A percentile compares a stretch with the other conserved stretches of the same genome.
phyloP scores from a whole-genome alignment of 768 basidiomycete species.

The Podaxis carcinomalis region DNA sequence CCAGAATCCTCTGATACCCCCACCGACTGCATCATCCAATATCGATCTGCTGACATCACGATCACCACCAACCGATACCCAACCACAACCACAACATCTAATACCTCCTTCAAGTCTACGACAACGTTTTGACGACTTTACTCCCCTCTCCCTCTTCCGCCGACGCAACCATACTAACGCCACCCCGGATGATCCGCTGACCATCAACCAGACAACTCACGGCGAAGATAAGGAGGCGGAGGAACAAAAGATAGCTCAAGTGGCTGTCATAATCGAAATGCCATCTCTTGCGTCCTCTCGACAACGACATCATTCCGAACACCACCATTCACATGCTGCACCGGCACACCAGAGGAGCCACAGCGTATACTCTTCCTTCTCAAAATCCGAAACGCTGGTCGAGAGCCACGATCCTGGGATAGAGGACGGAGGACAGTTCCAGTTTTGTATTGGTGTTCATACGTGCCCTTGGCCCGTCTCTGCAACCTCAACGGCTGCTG shows the following conservation, averaged over 20 bases:
- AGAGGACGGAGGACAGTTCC: conserved; percentile 17
- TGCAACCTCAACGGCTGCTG: not conserved
- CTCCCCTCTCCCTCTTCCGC: conserved; percentile 20
- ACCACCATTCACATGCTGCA: not conserved
- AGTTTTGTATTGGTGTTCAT: conserved; percentile 32
- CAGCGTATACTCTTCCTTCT: not conserved
- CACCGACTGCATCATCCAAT: not conserved
- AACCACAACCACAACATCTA: not conserved
- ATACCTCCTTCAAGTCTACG: not conserved
- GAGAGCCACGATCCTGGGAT: not conserved
- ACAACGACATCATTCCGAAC: not conserved
- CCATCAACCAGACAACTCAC: not conserved
- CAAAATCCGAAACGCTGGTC: not conserved
- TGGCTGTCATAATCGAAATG: conserved; percentile 7
- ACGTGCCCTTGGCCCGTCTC: conserved; percentile 26
- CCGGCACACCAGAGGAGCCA: not conserved
- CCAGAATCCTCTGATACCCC: not conserved
- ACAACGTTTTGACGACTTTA: conserved; percentile 5
- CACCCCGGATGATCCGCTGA: not conserved
- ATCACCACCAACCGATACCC: not conserved
- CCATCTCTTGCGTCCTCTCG: conserved; percentile 1
- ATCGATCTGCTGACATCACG: not conserved
- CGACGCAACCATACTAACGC: conserved; percentile 28
- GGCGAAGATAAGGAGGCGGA: not conserved
- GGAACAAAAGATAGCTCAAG: not conserved